A percentile compares a stretch with the other conserved stretches of the same genome.
phyloP scores from a whole-genome alignment of 768 basidiomycete genomes.

The Nevesoporus exiguus region DNA sequence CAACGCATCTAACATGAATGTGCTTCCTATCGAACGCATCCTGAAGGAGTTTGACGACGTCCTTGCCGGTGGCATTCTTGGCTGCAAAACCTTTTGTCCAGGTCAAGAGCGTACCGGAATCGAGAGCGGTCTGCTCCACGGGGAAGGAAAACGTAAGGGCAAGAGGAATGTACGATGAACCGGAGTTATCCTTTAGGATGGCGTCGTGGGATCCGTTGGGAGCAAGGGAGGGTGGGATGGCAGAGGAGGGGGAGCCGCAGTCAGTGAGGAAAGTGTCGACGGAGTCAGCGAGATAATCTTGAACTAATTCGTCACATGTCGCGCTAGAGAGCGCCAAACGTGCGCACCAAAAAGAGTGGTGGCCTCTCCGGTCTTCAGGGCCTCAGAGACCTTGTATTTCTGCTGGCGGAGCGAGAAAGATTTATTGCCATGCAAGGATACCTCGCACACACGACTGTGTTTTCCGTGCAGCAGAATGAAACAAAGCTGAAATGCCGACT shows the following conservation, averaged over 20 bases:
- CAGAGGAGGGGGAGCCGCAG: conserved; percentile 27
- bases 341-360: conserved; percentile 75
- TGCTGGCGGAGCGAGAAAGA: conserved; percentile 90
- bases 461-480: not conserved
- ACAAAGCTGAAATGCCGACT: conserved; percentile 28
- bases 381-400: conserved; percentile 94
- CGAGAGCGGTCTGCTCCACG: conserved; percentile 93
- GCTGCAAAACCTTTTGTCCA: conserved; percentile 98
- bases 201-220: conserved; percentile 13
- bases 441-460: conserved; percentile 88
- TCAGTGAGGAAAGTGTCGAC: conserved; percentile 91
- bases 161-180: conserved; percentile 55
- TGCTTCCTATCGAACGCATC: conserved; percentile 91
- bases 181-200: conserved; percentile 19
- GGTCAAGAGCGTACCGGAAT: conserved; percentile 84
- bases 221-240: conserved; percentile 27
- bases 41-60: conserved; percentile 86
- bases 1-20: conserved; percentile 87
- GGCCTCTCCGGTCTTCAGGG: conserved; percentile 91
- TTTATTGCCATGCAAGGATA: conserved; percentile 84
- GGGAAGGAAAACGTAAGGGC: conserved; percentile 98
- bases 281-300: conserved; percentile 97
- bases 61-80: conserved; percentile 84
- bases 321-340: not conserved
- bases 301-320: conserved; percentile 10